Conservation (phyloP, 495 filamentous ascomycete species). For the Daldinia grandis region DNA sequence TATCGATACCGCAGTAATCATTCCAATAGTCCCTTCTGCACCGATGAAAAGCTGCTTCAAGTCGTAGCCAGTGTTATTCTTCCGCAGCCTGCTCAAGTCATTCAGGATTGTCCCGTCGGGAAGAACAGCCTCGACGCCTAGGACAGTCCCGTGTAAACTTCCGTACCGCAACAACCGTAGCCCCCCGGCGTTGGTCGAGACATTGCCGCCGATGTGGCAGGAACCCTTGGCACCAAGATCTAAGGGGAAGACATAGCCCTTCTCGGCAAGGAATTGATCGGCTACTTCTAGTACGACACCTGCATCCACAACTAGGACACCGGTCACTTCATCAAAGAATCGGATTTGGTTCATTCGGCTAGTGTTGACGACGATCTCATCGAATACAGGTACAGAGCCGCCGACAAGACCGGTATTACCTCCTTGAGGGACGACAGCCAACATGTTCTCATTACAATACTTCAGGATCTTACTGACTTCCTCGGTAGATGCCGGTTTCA, state of each 20-base stretch:
- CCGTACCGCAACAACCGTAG: slow-evolving; percentile 91
- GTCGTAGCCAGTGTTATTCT: slow-evolving; percentile 98
- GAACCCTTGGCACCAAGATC: slow-evolving; percentile 97
- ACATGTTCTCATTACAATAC: slow-evolving; percentile 89
- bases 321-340: slow-evolving; percentile 92
- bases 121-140: slow-evolving; percentile 91
- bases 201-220: slow-evolving; percentile 97
- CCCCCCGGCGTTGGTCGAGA: slow-evolving; percentile 96
- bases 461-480: slow-evolving; percentile 88
- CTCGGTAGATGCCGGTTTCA: slow-evolving; percentile 82
- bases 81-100: slow-evolving; percentile 83
- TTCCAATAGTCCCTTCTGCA: slow-evolving; percentile 90
- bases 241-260: slow-evolving; percentile 86
- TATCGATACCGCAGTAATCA: slow-evolving; percentile 90
- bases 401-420: slow-evolving; percentile 96
- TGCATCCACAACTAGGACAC: slow-evolving; percentile 86
- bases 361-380: slow-evolving; percentile 94
- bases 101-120: slow-evolving; percentile 92
- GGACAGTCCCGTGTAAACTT: slow-evolving; percentile 88
- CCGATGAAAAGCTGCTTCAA: slow-evolving; percentile 98
- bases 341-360: slow-evolving; percentile 88
- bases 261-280: slow-evolving; percentile 82
- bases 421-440: slow-evolving; percentile 97
- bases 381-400: slow-evolving; percentile 93
- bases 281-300: slow-evolving; percentile 90